phyloP scores from a whole-genome alignment of 495 filamentous ascomycete genomes.

The Cercophora samala region DNA sequence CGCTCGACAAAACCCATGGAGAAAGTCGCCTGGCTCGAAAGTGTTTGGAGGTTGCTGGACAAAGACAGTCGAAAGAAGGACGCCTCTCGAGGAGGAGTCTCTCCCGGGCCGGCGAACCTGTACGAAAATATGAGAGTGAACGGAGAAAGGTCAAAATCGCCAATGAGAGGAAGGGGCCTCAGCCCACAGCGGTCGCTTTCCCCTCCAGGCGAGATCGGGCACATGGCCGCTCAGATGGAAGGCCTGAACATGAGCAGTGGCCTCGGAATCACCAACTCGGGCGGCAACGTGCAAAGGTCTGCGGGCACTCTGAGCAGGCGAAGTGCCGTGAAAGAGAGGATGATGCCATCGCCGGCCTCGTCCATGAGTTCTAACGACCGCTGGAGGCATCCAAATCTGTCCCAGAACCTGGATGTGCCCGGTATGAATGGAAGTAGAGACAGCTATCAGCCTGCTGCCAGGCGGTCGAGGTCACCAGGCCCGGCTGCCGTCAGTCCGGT shows the following conservation, averaged over 20 bases:
- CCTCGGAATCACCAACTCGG: background rate
- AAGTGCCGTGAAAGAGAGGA: conserved; percentile 21
- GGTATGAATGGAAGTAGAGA: conserved; percentile 12
- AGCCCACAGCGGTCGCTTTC: conserved; percentile 1
- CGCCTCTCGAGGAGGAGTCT: conserved; percentile 6
- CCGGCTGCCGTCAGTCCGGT: background rate
- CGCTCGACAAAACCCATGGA: conserved; percentile 36
- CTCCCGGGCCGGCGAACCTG: background rate
- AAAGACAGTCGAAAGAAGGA: conserved; percentile 25
- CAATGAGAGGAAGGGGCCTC: conserved; percentile 2
- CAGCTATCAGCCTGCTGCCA: background rate
- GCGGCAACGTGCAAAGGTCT: background rate
- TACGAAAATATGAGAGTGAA: background rate
- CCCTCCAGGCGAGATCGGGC: background rate
- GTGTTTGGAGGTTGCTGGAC: conserved; percentile 27
- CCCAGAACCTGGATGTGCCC: conserved; percentile 18
- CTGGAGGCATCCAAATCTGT: background rate
- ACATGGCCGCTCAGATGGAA: conserved; percentile 11
- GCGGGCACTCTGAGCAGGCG: conserved; percentile 21
- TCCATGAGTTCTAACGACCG: background rate
- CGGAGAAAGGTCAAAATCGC: conserved; percentile 18
- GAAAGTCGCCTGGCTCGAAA: conserved; percentile 35
- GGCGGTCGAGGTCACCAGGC: conserved; percentile 8
- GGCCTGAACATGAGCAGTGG: background rate
- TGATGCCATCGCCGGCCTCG: background rate